These are phyloP conservation scores for Prunus fruticosa DNA, from an alignment of 306 rosid genomes.

Conservation along the genomic window DNA sequence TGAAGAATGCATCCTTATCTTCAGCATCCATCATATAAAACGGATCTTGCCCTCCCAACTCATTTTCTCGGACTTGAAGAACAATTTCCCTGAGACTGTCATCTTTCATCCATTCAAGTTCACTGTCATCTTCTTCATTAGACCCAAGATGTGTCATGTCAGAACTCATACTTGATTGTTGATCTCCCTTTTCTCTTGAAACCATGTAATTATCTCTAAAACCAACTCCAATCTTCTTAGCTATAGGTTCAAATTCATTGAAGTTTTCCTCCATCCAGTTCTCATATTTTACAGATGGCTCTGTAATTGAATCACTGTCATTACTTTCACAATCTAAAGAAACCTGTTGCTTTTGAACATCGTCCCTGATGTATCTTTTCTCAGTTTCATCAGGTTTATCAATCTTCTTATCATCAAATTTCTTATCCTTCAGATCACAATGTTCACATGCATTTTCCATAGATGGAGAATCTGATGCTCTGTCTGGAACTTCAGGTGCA, in stretches of 20 bases:
- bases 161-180: conserved; percentile 33
- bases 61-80: conserved; percentile 82
- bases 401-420: conserved; percentile 27
- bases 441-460: conserved; percentile 28
- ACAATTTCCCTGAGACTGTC: conserved; percentile 83
- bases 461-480: conserved; percentile 37
- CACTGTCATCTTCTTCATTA: conserved; percentile 54
- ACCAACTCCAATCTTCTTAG: conserved; percentile 70
- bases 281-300: conserved; percentile 38
- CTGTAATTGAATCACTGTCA: conserved; percentile 25
- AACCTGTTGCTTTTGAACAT: conserved; percentile 32
- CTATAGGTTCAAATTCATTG: conserved; percentile 73
- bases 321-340: conserved; percentile 39
- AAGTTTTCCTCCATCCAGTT: conserved; percentile 76
- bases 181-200: conserved; percentile 62
- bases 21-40: conserved; percentile 63
- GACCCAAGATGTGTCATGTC: conserved; percentile 38
- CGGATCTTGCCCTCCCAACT: conserved; percentile 68
- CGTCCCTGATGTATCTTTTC: conserved; percentile 23
- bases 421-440: conserved; percentile 39
- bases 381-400: conserved; percentile 24
- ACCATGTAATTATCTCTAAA: conserved; percentile 69
- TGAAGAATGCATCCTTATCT: conserved; percentile 69
- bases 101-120: conserved; percentile 87
- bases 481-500: conserved; percentile 28